These are phyloP conservation scores for Kodamaea sagamina DNA, from an alignment of 805 yeast genomes.

Conservation along the genomic window DNA sequence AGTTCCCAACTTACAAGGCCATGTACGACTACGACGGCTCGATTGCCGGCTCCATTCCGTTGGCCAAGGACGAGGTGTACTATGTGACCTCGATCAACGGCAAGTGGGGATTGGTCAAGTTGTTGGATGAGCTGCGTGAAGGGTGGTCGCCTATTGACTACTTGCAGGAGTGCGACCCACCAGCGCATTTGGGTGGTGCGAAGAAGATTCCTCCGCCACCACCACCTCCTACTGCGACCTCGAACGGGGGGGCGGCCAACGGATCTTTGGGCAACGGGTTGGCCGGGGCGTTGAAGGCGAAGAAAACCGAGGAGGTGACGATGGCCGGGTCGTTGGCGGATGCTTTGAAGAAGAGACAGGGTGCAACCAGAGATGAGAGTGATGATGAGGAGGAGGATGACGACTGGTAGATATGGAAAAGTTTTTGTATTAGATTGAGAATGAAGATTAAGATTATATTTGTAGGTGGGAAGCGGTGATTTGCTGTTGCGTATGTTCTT, in stretches of 20 bases:
- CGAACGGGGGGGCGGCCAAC: slow-evolving; percentile 18
- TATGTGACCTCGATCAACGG: slow-evolving; percentile 72
- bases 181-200: slow-evolving; percentile 27
- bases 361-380: slow-evolving; percentile 65
- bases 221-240: slow-evolving; percentile 23
- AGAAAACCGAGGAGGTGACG: slow-evolving; percentile 57
- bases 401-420: slow-evolving; percentile 9
- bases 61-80: slow-evolving; percentile 73
- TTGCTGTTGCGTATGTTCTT: no score
- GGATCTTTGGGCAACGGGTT: slow-evolving; percentile 52
- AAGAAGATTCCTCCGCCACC: slow-evolving; percentile 38
- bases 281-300: slow-evolving; percentile 68
- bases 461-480: background rate
- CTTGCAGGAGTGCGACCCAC: slow-evolving; percentile 59
- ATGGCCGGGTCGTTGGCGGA: slow-evolving; percentile 88
- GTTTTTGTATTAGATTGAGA: slow-evolving; percentile 2
- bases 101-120: slow-evolving; percentile 93
- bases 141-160: slow-evolving; percentile 99
- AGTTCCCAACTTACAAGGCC: slow-evolving; percentile 79
- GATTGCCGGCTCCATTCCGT: slow-evolving; percentile 77
- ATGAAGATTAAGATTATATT: background rate
- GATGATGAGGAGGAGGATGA: slow-evolving; percentile 70
- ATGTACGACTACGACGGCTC: slow-evolving; percentile 88
- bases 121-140: slow-evolving; percentile 70
- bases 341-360: slow-evolving; percentile 73